A percentile compares a stretch with the other conserved stretches of the same genome.
Conservation (phyloP, 2,329 filamentous ascomycete genomes). For the Colletotrichum sp. region DNA sequence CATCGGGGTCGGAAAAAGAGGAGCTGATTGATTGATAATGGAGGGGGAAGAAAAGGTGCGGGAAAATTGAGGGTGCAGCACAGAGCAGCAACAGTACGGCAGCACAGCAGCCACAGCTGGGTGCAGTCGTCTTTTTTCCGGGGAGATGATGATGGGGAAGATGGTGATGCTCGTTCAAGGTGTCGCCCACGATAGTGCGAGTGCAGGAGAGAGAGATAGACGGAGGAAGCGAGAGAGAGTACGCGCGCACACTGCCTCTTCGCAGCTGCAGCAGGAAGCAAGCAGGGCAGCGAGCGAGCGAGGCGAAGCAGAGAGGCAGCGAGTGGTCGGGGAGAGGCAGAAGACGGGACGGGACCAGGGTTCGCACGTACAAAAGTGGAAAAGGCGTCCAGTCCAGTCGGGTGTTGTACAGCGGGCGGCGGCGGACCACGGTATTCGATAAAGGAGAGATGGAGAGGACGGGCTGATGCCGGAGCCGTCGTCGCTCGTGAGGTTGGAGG, state of each 20-base stretch:
- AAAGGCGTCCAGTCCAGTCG: not conserved
- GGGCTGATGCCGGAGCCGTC: not conserved
- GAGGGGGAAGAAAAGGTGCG: slow-evolving; percentile 1
- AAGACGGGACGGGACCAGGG: not conserved
- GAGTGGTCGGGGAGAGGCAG: not conserved
- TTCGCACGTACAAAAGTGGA: slow-evolving; percentile 17
- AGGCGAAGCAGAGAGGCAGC: slow-evolving; percentile 3
- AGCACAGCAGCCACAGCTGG: not conserved
- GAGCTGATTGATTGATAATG: slow-evolving; percentile 19
- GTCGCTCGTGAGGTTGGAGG: not conserved
- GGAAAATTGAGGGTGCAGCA: slow-evolving; percentile 8
- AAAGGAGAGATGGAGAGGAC: not conserved
- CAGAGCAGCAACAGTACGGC: not conserved
- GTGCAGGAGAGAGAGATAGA: not conserved
- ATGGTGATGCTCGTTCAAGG: not conserved
- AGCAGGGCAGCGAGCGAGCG: not conserved
- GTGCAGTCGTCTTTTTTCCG: not conserved
- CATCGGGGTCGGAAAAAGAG: slow-evolving; percentile 18
- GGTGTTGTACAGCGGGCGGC: not conserved
- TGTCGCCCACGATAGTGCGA: not conserved
- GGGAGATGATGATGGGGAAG: not conserved
- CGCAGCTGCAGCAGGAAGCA: not conserved
- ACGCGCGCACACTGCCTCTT: not conserved
- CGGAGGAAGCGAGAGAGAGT: not conserved
- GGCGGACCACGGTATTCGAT: not conserved